Conservation (phyloP, 148 eudicot genomes). For the Camellia japonica region DNA sequence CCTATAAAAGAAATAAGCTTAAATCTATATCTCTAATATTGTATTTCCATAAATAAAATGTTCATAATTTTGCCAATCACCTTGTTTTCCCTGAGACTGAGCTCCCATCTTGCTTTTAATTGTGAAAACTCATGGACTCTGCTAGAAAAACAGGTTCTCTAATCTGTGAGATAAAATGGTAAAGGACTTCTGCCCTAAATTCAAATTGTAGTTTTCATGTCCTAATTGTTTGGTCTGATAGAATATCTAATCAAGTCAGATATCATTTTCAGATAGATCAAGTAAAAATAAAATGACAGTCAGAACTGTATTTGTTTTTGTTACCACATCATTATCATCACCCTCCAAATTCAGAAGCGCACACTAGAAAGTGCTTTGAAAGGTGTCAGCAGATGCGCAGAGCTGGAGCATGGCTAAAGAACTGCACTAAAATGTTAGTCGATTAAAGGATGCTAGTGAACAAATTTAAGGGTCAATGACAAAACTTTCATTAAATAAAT, state of each 20-base stretch:
- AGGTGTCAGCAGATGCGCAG: no score
- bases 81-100: neutral
- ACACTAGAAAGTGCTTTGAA: no score
- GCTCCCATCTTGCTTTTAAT: neutral
- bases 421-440: neutral
- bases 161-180: no score
- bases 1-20: neutral
- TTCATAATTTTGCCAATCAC: neutral
- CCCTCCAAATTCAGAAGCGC: no score
- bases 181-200: no score
- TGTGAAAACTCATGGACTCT: neutral
- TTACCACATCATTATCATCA: neutral
- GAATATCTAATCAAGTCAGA: neutral
- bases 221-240: neutral
- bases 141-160: no score
- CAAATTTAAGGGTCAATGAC: neutral
- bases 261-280: neutral
- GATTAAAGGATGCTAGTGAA: neutral
- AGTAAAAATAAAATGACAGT: neutral
- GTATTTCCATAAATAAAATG: neutral
- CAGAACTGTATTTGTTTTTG: neutral
- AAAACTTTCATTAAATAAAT: neutral
- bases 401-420: neutral
- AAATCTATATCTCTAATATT: neutral
- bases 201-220: no score